Base-by-base conservation (phyloP, 352 stramenopile species). In the Thraustochytrium sp. region DNA sequence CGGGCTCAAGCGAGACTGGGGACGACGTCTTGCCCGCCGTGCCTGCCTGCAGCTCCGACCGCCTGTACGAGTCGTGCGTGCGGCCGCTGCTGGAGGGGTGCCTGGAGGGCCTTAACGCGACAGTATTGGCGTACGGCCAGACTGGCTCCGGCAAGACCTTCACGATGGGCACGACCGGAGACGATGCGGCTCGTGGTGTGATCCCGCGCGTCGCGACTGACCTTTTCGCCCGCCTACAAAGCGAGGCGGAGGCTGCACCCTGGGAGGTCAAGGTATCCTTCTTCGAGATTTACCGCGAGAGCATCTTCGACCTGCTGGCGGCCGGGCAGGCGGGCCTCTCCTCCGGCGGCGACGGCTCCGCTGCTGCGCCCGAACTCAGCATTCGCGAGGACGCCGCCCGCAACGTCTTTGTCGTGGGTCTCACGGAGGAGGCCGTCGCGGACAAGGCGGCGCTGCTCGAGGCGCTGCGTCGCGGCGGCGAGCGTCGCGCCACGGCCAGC, bases 241-340 rank as follows among this genome's bases (percentile, higher is more conserved):
- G 29, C 34, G 0, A 83, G 34, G 59, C n/a, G 34, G 49, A 34
- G 13, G 55, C 54, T 23, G 23, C 31, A 13, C n/a, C 37, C 3
- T 38, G 80, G 77, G 46, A 54, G 18, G 40, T 87, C 38, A 23
- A 26, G 13, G 85, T 87, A 0, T 84, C 74, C 38, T 87, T 87
- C 34, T 78, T 87, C 26, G 84, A 87, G 84, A 87, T 87, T 21
- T 87, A 87, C 54, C 48, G 84, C 9, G 84, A 87, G 48, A 31
- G 85, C 16, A 61, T 87, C 18, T 76, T 76, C 26, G 84, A 87
- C 34, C 64, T 87, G 3, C 72, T 87, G 1, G 84, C 46, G 26
- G 62, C 42, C 16, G 26, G 54, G 5, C 5, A 46, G 11, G 51
- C 68, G 11, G 68, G 26, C 37, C 29, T 26, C 9, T 23, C 21